A percentile compares a stretch with the other conserved stretches of the same genome.
Evolutionary conservation across 1,284 basidiomycete genomes (phyloP).

Genomic region (Taiwanofungus camphoratus): DNA sequence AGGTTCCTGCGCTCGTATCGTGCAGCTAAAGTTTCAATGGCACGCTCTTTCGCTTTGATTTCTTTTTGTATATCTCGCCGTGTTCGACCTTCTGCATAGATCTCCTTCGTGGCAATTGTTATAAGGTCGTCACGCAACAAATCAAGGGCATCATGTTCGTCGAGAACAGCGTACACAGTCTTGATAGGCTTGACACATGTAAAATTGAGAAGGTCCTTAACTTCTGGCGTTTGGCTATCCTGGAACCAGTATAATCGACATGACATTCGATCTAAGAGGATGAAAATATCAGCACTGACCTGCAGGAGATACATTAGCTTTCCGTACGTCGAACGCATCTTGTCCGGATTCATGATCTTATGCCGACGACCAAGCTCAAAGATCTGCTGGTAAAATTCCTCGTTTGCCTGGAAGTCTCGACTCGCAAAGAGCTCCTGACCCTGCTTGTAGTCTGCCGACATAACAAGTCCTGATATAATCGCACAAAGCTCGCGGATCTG

Average conservation of each 20-base stretch:
- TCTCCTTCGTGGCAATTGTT: slow-evolving; percentile 70
- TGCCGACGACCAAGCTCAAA: slow-evolving; percentile 78
- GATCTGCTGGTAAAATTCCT: slow-evolving; percentile 68
- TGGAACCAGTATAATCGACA: slow-evolving; percentile 23
- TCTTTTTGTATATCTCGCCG: slow-evolving; percentile 73
- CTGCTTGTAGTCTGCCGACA: slow-evolving; percentile 77
- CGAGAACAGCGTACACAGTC: slow-evolving; percentile 62
- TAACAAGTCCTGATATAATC: slow-evolving; percentile 71
- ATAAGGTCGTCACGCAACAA: slow-evolving; percentile 71
- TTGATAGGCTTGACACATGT: slow-evolving; percentile 69
- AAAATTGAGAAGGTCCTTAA: slow-evolving; percentile 70
- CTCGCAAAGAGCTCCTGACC: slow-evolving; percentile 79
- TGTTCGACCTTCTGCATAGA: slow-evolving; percentile 63
- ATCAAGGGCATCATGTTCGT: slow-evolving; percentile 54
- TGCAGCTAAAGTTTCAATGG: slow-evolving; percentile 63
- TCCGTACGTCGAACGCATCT: slow-evolving; percentile 81
- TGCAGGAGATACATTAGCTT: slow-evolving; percentile 79
- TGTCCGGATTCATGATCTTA: slow-evolving; percentile 84
- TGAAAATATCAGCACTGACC: slow-evolving; percentile 33
- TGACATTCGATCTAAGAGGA: neutral
- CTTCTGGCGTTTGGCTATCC: slow-evolving; percentile 76
- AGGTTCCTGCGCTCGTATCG: slow-evolving; percentile 55
- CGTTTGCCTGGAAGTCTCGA: slow-evolving; percentile 71
- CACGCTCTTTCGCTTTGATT: slow-evolving; percentile 75
- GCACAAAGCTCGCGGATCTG: slow-evolving; percentile 81